phyloP scores from a whole-genome alignment of 2,329 filamentous ascomycete species.

The Curvularia sp. region DNA sequence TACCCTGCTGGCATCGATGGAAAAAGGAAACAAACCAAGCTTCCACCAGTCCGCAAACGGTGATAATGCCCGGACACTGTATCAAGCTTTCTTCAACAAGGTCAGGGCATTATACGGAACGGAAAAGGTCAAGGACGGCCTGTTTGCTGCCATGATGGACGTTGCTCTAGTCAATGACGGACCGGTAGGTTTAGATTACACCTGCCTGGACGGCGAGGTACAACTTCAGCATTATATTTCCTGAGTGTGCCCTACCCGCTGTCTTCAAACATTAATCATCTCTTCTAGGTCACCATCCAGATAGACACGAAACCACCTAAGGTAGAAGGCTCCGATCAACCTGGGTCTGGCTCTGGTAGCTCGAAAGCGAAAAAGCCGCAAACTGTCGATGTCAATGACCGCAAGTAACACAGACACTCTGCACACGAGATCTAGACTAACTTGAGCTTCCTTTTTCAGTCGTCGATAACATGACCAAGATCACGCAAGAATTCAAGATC shows the following conservation, averaged over 20 bases:
- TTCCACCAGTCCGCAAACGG: conserved; percentile 87
- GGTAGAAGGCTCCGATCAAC: conserved; percentile 38
- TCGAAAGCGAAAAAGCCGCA: conserved; percentile 10
- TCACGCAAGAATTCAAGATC: conserved; percentile 44
- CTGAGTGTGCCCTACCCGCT: not conserved
- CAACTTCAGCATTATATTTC: conserved; percentile 38
- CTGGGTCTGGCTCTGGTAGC: conserved; percentile 12
- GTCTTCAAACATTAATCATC: conserved; percentile 1
- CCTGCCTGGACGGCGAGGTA: conserved; percentile 65
- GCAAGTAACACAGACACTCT: conserved; percentile 10
- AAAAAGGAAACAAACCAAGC: conserved; percentile 93
- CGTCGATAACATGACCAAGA: conserved; percentile 41
- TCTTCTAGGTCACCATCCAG: conserved; percentile 56
- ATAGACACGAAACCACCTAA: conserved; percentile 57
- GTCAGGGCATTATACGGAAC: conserved; percentile 74
- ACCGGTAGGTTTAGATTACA: conserved; percentile 69
- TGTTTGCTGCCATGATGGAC: conserved; percentile 99
- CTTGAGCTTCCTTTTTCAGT: conserved; percentile 3
- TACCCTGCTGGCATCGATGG: conserved; percentile 89
- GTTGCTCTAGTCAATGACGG: conserved; percentile 90
- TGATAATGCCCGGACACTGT: conserved; percentile 79
- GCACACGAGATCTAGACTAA: conserved; percentile 1
- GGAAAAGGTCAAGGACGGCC: conserved; percentile 88
- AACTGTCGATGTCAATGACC: conserved; percentile 36
- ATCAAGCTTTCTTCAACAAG: conserved; percentile 81